A percentile compares a stretch with the other conserved stretches of the same genome.
These are phyloP conservation scores for Sugiyamaella grinbergsii DNA, from an alignment of 1,139 yeast species.

Conservation along the genomic window DNA sequence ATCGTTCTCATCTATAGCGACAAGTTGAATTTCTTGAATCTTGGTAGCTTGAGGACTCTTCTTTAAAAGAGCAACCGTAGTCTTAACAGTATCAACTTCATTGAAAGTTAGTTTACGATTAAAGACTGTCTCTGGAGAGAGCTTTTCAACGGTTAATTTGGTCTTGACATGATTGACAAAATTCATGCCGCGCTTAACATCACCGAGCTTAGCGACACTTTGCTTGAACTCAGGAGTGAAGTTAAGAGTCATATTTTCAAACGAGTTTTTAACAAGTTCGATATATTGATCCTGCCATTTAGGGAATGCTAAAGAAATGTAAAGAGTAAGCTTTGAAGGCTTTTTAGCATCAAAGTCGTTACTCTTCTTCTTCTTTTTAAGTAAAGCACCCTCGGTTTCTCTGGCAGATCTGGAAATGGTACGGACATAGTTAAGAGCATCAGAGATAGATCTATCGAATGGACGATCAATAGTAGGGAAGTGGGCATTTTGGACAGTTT, in stretches of 20 bases:
- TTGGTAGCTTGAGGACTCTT: constrained; percentile 67
- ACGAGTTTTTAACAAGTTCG: constrained; percentile 77
- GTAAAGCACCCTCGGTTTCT: constrained; percentile 84
- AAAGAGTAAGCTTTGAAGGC: constrained; percentile 73
- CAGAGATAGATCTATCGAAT: constrained; percentile 60
- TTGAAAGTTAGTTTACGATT: constrained; percentile 81
- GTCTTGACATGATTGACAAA: constrained; percentile 83
- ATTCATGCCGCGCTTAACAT: constrained; percentile 95
- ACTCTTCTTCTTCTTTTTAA: constrained; percentile 76
- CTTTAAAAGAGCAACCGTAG: constrained; percentile 55
- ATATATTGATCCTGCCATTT: constrained; percentile 94
- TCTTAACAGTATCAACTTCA: constrained; percentile 68
- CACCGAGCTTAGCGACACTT: constrained; percentile 46
- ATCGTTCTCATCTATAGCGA: constrained; percentile 56
- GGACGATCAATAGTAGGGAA: constrained; percentile 79
- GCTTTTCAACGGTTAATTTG: constrained; percentile 56
- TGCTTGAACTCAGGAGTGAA: constrained; percentile 44
- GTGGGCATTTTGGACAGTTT: constrained; percentile 66
- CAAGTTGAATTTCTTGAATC: constrained; percentile 59
- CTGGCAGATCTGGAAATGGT: constrained; percentile 78
- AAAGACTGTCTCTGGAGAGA: constrained; percentile 72
- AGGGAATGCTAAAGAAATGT: constrained; percentile 82
- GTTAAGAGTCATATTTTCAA: constrained; percentile 48
- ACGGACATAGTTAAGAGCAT: constrained; percentile 78
- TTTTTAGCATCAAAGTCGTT: constrained; percentile 69